Evolutionary conservation across 1,139 yeast genomes (phyloP), one percentile per base, ranked within the genome.

Genomic region (Petasospora rhodanensis): DNA sequence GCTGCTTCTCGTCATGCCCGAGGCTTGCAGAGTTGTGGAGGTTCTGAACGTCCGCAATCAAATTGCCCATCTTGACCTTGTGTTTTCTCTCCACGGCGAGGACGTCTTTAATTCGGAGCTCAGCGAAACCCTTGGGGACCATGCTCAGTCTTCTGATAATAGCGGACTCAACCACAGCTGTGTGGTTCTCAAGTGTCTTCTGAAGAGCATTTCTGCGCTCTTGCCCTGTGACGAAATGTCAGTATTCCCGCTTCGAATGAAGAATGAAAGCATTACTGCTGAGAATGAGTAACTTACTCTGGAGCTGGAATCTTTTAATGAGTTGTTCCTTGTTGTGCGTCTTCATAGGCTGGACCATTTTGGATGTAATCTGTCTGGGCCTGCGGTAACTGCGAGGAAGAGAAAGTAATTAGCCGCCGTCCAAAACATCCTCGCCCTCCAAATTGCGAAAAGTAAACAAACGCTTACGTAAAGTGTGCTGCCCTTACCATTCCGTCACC

Each of bases 61-160:
- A 28, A 24, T 43, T 42, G 26, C 43, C 46, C 13, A 49, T 35
- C 37, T 43, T 43, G 19, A 49, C 29, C 35, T 46, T 45, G 24
- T 49, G 52, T 13, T 48, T 53, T 30, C 52, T 33, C 24, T 51
- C 55, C 2, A 51, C 43, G 1, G 40, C 29, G 3, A 51, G 28
- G 1, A 51, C 48, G 29, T 49, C 53, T 15, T 39, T 38, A 16
- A 51, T 43, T 23, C 32, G 28, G 8, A 51, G 28, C 12, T 28
- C 32, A 1, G 43, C 26, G 21, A 51, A 48, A 32, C 40, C 45
- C 37, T 47, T 48, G 6, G 54, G 55, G 6, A 51, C 52, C 14
- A 42, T 27, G 6, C 38, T 37, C 4, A 36, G 16, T 4, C 48
- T 27, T 22, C 55, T 30, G 4, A 34, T 29, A 4, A 47, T 40